phyloP scores from a whole-genome alignment of 2,329 filamentous ascomycete genomes.

The Dactylonectria macrodidyma region DNA sequence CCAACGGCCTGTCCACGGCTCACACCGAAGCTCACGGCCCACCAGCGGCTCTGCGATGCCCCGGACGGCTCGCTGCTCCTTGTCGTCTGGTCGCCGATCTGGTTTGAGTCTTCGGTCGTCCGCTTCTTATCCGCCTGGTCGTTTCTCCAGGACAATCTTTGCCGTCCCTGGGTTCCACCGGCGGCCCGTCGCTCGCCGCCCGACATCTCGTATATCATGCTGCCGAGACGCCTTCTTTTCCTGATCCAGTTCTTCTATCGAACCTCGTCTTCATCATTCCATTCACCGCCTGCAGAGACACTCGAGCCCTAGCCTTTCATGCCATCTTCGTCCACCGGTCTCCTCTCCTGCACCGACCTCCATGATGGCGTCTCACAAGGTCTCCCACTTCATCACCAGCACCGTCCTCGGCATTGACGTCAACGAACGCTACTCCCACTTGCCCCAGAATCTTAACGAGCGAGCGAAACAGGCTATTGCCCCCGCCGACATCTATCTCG shows the following conservation, averaged over 20 bases:
- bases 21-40: conserved; percentile 5
- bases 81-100: conserved; percentile 3
- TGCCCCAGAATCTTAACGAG: conserved; percentile 46
- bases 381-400: conserved; percentile 43
- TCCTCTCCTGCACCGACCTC: not conserved
- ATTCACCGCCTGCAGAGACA: not conserved
- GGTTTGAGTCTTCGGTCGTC: conserved; percentile 21
- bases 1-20: conserved; percentile 18
- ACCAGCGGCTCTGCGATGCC: conserved; percentile 20
- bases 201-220: conserved; percentile 34
- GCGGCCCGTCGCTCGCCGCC: conserved; percentile 30
- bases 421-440: conserved; percentile 46
- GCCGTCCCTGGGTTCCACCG: conserved; percentile 8
- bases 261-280: not conserved
- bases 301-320: conserved; percentile 1
- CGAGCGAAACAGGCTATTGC: conserved; percentile 45
- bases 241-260: not conserved
- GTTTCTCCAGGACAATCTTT: conserved; percentile 11
- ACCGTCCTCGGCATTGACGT: conserved; percentile 52
- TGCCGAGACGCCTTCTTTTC: conserved; percentile 10
- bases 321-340: not conserved
- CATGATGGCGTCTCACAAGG: conserved; percentile 33
- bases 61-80: conserved; percentile 12
- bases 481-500: conserved; percentile 61
- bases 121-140: conserved; percentile 25